These are phyloP conservation scores for Colletotrichum sp. DNA, from an alignment of 2,329 filamentous ascomycete genomes.

Conservation along the genomic window DNA sequence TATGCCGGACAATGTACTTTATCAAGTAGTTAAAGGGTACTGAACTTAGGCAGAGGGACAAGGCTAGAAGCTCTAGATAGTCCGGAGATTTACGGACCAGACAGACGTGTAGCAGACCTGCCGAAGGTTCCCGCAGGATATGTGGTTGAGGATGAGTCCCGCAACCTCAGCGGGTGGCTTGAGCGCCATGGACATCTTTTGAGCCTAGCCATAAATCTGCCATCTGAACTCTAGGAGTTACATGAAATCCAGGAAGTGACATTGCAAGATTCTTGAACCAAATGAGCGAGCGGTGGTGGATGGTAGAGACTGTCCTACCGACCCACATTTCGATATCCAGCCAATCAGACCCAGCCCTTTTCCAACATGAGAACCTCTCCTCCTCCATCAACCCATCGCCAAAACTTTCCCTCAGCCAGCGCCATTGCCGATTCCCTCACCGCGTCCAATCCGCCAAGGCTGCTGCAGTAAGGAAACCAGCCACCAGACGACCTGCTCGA, in stretches of 20 bases:
- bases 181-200: not conserved
- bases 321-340: not conserved
- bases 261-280: not conserved
- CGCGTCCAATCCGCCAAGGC: not conserved
- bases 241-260: not conserved
- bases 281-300: not conserved
- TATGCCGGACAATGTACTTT: not conserved
- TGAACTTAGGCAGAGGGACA: not conserved
- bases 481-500: not conserved
- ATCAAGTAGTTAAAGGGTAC: not conserved
- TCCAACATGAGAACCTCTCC: not conserved
- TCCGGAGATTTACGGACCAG: not conserved
- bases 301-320: not conserved
- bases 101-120: not conserved
- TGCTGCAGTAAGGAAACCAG: not conserved
- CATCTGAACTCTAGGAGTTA: not conserved
- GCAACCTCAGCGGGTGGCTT: constrained; percentile 44
- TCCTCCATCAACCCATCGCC: not conserved
- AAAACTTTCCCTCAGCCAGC: not conserved
- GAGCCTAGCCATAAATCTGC: not conserved
- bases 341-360: not conserved
- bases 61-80: not conserved
- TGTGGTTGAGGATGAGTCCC: constrained; percentile 46
- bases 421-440: not conserved
- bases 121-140: constrained; percentile 29